A percentile compares a stretch with the other conserved stretches of the same genome.
These are phyloP conservation scores for Talaromyces sp. DNA, from an alignment of 2,329 filamentous ascomycete genomes.

Conservation along the genomic window DNA sequence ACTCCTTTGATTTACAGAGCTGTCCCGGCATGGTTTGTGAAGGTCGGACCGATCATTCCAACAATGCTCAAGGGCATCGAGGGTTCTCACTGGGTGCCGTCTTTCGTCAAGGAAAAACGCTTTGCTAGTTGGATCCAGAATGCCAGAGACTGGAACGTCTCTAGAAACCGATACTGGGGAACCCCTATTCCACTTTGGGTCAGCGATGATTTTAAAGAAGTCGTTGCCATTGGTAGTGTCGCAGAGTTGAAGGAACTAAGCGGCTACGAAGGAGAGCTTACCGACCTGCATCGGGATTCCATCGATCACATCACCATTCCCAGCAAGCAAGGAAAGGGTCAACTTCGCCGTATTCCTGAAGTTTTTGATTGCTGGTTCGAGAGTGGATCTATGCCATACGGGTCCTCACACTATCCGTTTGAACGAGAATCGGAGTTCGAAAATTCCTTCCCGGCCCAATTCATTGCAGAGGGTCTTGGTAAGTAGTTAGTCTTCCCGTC, in stretches of 20 bases:
- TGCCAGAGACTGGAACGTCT: slow-evolving; percentile 93
- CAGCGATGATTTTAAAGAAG: slow-evolving; percentile 81
- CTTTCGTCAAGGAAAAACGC: slow-evolving; percentile 82
- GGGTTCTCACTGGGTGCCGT: slow-evolving; percentile 85
- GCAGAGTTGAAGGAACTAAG: slow-evolving; percentile 79
- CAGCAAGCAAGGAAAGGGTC: slow-evolving; percentile 78
- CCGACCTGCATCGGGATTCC: slow-evolving; percentile 85
- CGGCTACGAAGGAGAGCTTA: slow-evolving; percentile 77
- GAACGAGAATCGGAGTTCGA: slow-evolving; percentile 74
- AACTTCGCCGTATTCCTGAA: slow-evolving; percentile 74
- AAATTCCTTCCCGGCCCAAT: slow-evolving; percentile 81
- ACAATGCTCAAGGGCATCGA: slow-evolving; percentile 89
- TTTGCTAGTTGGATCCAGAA: slow-evolving; percentile 90
- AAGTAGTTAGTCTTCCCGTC: background rate
- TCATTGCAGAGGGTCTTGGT: slow-evolving; percentile 78
- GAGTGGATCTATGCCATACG: slow-evolving; percentile 93
- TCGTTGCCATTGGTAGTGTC: slow-evolving; percentile 79
- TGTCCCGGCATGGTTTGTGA: slow-evolving; percentile 92
- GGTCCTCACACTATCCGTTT: slow-evolving; percentile 86
- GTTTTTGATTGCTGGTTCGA: slow-evolving; percentile 98
- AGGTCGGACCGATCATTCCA: slow-evolving; percentile 75
- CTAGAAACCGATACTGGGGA: slow-evolving; percentile 91
- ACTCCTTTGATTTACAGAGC: slow-evolving; percentile 89
- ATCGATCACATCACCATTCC: slow-evolving; percentile 93
- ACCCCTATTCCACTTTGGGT: slow-evolving; percentile 90